Percentiles rank a stretch among this genome's conserved stretches.
Conservation (phyloP, 2,329 filamentous ascomycete species). For the Diaporthe sp. region DNA sequence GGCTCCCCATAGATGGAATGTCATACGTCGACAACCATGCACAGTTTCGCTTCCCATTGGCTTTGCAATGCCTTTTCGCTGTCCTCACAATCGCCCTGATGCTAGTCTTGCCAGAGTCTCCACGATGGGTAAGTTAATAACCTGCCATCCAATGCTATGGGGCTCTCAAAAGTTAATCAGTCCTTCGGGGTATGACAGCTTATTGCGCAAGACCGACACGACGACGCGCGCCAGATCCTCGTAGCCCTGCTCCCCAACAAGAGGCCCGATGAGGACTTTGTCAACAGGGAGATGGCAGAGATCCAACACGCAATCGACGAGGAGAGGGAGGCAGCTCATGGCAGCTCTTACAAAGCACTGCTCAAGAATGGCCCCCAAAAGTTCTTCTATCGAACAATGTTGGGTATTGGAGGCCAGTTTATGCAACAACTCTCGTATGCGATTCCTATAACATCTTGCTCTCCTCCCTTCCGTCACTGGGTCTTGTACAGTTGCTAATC, state of each 20-base stretch:
- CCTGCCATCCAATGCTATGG: too few species aligned
- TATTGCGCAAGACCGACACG: slow-evolving; percentile 30
- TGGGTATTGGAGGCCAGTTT: slow-evolving; percentile 48
- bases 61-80: slow-evolving; percentile 59
- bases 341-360: slow-evolving; percentile 52
- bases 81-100: slow-evolving; percentile 52
- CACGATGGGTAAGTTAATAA: slow-evolving; percentile 6
- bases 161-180: neutral
- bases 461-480: neutral
- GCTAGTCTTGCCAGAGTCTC: slow-evolving; percentile 50
- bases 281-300: slow-evolving; percentile 50
- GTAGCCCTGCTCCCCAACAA: slow-evolving; percentile 51
- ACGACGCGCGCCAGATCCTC: slow-evolving; percentile 47
- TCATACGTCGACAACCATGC: slow-evolving; percentile 52
- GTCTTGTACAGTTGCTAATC: slow-evolving; percentile 46
- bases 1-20: slow-evolving; percentile 27
- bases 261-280: slow-evolving; percentile 46
- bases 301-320: slow-evolving; percentile 57
- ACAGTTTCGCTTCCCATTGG: slow-evolving; percentile 61
- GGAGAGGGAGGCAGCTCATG: slow-evolving; percentile 54
- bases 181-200: neutral
- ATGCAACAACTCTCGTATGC: slow-evolving; percentile 46
- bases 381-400: slow-evolving; percentile 53
- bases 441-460: neutral
- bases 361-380: slow-evolving; percentile 53